Percentiles rank a stretch among this genome's conserved stretches.
Conservation (phyloP, 2,329 filamentous ascomycete genomes). For the Alternaria dauci region DNA sequence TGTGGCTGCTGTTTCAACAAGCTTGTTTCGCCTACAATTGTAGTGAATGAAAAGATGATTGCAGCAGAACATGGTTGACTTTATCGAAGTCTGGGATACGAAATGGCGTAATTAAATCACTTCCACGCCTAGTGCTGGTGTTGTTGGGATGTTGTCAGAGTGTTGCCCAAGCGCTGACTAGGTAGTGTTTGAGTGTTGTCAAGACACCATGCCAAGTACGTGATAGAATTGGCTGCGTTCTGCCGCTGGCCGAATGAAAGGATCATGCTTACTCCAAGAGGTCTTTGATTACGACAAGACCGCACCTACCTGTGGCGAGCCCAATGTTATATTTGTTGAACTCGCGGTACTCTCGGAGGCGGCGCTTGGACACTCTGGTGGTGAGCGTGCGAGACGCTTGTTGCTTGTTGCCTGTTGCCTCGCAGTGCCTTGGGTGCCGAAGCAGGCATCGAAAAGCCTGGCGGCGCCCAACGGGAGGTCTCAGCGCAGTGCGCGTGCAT, state of each 20-base stretch:
- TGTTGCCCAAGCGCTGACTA: background rate
- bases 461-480: conserved; percentile 6
- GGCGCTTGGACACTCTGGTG: background rate
- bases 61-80: background rate
- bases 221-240: background rate
- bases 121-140: background rate
- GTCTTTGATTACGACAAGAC: background rate
- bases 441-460: background rate
- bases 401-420: conserved; percentile 2
- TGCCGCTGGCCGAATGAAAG: background rate
- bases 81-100: background rate
- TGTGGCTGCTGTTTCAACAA: background rate
- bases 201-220: background rate
- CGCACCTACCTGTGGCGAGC: background rate
- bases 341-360: background rate
- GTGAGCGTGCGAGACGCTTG: background rate
- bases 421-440: background rate
- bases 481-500: background rate
- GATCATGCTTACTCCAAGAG: background rate
- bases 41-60: background rate
- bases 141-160: background rate
- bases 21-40: background rate
- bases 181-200: background rate
- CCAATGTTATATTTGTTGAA: conserved; percentile 5
- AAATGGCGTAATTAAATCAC: background rate